Evolutionary conservation across 1,284 basidiomycete species (phyloP), one percentile per base, ranked within the genome.

Genomic region (Pseudozyma tsukubaensis): DNA sequence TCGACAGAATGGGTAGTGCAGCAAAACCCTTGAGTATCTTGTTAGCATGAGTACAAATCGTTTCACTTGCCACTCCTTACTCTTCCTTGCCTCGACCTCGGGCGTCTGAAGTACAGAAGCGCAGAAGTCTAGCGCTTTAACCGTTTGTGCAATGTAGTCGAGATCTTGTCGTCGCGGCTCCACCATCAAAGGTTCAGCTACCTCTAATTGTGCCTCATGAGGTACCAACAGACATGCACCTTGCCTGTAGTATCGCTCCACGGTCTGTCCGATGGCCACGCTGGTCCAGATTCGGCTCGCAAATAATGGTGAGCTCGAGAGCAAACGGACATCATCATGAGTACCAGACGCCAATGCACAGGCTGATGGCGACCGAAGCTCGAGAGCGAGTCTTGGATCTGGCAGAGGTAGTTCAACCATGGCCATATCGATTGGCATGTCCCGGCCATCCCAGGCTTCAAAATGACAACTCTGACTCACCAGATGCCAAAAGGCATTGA

Each of bases 1-100:
- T 12, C 55, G 55, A 39, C 55, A 57, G 45, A 57, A 50, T 13
- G 55, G 55, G 50, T 57, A 57, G 55, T 57, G 55, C 11, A 57
- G 39, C 45, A 57, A 29, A 29, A 57, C 55, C 24, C 55, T 45
- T 16, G 55, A 42, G 24, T 57, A 57, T n/a, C 55, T 45, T 36
- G 36, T 19, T 16, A 57, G 39, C 55, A 57, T 57, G 16, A 57
- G 55, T 24, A 57, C 55, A 32, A 50, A 57, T n/a, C 55, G 55
- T 44, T 50, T 49, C 47, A 50, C 39, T 29, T 57, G 55, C 14
- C 16, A 40, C 47, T 49, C 55, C 45, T 50, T 57, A 7, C 21
- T 42, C 16, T 43, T 39, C 10, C 24, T 24, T 8, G 24, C 50
- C 34, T 24, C 37, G 29, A 39, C 10, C n/a, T 43, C 55, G 36